Evolutionary conservation across 1,284 basidiomycete genomes (phyloP), one percentile per base, ranked within the genome.

Genomic region (Ustilago bromivora): DNA sequence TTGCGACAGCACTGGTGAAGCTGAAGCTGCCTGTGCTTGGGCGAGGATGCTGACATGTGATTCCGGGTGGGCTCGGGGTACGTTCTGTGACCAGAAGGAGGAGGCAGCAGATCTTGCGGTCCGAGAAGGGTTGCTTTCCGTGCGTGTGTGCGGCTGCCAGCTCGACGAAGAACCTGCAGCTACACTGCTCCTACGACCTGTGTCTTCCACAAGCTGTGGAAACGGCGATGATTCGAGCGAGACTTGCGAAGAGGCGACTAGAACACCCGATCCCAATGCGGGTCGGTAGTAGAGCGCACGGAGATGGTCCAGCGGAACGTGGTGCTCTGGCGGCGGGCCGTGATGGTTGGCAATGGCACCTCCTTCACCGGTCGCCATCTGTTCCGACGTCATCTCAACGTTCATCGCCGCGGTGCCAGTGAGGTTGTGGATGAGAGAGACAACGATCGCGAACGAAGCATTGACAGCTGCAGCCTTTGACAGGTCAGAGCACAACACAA

Each of bases 201-300:
- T 17, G 12, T 36, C 53, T 5, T 57, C 40, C 4, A 64, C 28
- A 13, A 57, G 66, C 13, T 38, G 47, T 7, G 57, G 46, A 3
- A 53, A 6, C 8, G 49, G 31, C n/a, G 49, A 32, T 4, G 28
- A 11, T 32, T 51, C 28, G 31, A 51, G 13, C 3, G 55, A 31
- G 3, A 67, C 52, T 41, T 69, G 43, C 31, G 66, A 66, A 7
- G 72, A 66, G 1, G 75, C 66, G 7, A 77, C 61, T 17, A 77
- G 63, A n/a, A 69, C 52, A 34, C 75, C 75, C 4, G 75, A 72
- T 17, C 70, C 75, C 36, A 72, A 36, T 5, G 75, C 70, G 8
- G 69, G 69, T n/a, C 75, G 62, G 28, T 72, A 77, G 66, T 77
- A 77, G 41, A 77, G 66, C 46, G 69, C 66, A 8, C 75, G 66